Evolutionary conservation across 768 basidiomycete species (phyloP).

Genomic region (Xerocomus potaroensis): DNA sequence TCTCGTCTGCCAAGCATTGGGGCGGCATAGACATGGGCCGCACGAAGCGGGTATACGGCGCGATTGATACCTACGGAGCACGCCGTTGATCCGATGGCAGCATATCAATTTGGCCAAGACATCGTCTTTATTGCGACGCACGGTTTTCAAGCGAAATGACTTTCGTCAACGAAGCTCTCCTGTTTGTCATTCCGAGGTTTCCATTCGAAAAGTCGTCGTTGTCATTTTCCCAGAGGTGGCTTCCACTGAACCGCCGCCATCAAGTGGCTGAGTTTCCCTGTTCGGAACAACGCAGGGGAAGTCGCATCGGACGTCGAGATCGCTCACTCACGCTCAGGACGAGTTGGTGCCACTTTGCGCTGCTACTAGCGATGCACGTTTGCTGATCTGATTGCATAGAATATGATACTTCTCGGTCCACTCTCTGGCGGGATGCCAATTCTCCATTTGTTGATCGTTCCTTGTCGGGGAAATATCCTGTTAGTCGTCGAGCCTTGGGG

Average conservation of each 20-base stretch:
- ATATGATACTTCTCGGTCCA: no score
- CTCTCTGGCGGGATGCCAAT: no score
- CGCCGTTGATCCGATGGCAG: background rate
- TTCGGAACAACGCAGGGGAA: background rate
- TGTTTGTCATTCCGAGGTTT: background rate
- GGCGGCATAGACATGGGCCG: background rate
- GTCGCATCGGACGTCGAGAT: background rate
- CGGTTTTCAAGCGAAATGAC: background rate
- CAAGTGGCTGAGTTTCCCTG: background rate
- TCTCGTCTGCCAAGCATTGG: background rate
- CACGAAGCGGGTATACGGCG: background rate
- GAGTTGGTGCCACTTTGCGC: background rate
- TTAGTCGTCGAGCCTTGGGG: no score
- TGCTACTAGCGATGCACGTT: background rate
- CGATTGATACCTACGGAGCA: background rate
- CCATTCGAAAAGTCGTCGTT: slow-evolving; percentile 1
- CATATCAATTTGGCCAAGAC: background rate
- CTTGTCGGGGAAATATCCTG: no score
- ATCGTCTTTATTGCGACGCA: background rate
- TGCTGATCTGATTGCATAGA: no score
- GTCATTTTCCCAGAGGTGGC: background rate
- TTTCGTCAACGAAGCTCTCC: background rate
- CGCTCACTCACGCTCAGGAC: background rate
- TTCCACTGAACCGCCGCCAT: background rate
- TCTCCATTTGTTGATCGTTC: no score